Base-by-base conservation (phyloP, 768 basidiomycete species). In the Termitomyces sp. region DNA sequence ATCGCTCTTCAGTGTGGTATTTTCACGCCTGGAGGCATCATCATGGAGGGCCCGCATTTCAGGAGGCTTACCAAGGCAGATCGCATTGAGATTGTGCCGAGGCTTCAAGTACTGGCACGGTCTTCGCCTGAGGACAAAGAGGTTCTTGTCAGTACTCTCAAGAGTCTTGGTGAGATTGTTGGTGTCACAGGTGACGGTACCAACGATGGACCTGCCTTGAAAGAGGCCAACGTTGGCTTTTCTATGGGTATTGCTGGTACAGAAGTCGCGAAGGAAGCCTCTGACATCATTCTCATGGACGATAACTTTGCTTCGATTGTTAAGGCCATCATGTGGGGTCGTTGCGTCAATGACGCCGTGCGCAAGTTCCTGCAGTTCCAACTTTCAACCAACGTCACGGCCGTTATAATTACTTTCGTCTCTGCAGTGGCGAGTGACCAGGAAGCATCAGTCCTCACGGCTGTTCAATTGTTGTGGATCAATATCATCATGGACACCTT, bases 401-500 rank as follows among this genome's bases (percentile, higher is more conserved):
- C 97, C 33, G 95, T 99, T 49, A 72, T 95, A 57, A 88, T 98
- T 68, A 98, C 96, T 12, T 95, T 93, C 64, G 82, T 96, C 58
- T 85, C 95, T 36, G 92, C 94, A 37, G 85, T 98, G 54, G 84
- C 90, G 0, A 94, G 94, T 18, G 60, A 68, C 6, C 67, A 81
- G 54, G 95, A 97, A 69, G 65, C 76, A 10, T 93, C 94, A 1
- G 94, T 93, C n/a, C 77, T 99, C 29, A 88, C 91, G 24, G 96
- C 97, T 33, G 97, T 99, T 1, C 97, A 99, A 69, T 75, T 99
- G 5, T 84, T 99, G 22, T 99, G 97, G 95, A 93, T 98, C 73
- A 98, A 98, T 78, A 88, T 98, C 60, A 96, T 96, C 71, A 96
- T 96, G 94, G 95, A 97, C 69, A 96, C 94, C 2, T 98, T 99